phyloP scores from a whole-genome alignment of 169 alveolate genomes.

The Theileria parva region DNA sequence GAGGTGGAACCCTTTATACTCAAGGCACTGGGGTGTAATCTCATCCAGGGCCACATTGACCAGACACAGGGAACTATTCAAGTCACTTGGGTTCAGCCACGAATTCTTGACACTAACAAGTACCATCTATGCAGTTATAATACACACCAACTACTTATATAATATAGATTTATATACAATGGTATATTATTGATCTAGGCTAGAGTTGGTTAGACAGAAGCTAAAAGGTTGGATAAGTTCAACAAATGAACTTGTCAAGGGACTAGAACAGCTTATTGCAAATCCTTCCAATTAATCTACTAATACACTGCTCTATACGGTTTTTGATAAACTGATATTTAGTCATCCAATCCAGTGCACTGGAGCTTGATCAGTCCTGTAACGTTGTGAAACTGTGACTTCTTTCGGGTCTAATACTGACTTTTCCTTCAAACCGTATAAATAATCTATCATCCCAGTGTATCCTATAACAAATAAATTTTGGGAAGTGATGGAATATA shows the following conservation, averaged over 20 bases:
- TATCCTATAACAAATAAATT: conserved; percentile 34
- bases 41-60: conserved; percentile 72
- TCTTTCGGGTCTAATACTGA: conserved; percentile 49
- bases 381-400: conserved; percentile 74
- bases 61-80: conserved; percentile 67
- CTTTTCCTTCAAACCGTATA: conserved; percentile 42
- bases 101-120: conserved; percentile 68
- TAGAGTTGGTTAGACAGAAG: conserved; percentile 44
- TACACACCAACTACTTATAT: background rate
- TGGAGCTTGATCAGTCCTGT: conserved; percentile 75
- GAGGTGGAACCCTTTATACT: conserved; percentile 75
- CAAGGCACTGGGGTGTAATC: conserved; percentile 72
- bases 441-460: conserved; percentile 72
- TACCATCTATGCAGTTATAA: conserved; percentile 3
- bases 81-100: conserved; percentile 79
- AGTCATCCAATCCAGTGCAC: conserved; percentile 65
- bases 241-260: conserved; percentile 56
- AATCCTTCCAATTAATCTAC: background rate
- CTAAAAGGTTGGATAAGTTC: conserved; percentile 60
- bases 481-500: background rate
- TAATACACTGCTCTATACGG: background rate
- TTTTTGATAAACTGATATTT: background rate
- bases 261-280: conserved; percentile 40
- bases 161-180: background rate
- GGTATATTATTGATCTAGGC: conserved; percentile 44